Percentiles rank a stretch among this genome's conserved stretches.
These are phyloP conservation scores for Dispira simplex DNA, from an alignment of 192 early-diverging fungal genomes.

Conservation along the genomic window DNA sequence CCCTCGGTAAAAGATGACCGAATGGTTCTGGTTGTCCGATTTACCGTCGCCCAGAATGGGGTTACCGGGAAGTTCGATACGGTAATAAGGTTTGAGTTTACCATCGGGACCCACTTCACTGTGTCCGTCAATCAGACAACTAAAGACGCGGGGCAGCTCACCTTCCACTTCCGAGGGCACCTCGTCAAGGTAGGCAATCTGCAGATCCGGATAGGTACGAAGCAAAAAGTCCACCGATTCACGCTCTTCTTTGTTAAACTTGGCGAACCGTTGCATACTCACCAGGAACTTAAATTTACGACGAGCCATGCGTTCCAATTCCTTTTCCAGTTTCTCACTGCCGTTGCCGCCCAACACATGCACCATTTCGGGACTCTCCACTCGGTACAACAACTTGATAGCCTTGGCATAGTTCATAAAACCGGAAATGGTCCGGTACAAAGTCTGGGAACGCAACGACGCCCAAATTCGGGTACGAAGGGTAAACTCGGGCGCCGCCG, in stretches of 20 bases:
- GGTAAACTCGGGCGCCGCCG: constrained; percentile 61
- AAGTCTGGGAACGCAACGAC: constrained; percentile 67
- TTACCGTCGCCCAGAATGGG: constrained; percentile 87
- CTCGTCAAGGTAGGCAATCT: constrained; percentile 70
- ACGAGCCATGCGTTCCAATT: constrained; percentile 44
- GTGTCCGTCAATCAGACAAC: constrained; percentile 62
- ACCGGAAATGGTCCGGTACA: constrained; percentile 74
- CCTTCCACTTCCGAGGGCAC: constrained; percentile 40
- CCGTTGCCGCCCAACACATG: constrained; percentile 43
- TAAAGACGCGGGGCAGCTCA: constrained; percentile 37
- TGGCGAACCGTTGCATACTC: constrained; percentile 68
- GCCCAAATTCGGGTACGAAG: constrained; percentile 82
- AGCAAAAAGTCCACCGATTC: constrained; percentile 64
- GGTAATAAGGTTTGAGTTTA: constrained; percentile 59
- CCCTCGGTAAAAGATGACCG: constrained; percentile 70
- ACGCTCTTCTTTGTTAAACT: constrained; percentile 61
- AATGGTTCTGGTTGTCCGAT: constrained; percentile 81
- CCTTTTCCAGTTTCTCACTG: constrained; percentile 46
- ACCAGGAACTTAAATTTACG: constrained; percentile 77
- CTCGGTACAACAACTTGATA: constrained; percentile 58
- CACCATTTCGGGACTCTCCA: constrained; percentile 66
- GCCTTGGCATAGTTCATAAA: constrained; percentile 84
- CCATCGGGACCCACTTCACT: constrained; percentile 51
- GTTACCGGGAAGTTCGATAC: constrained; percentile 64
- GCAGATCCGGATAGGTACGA: constrained; percentile 56